Percentiles rank a stretch among this genome's conserved stretches.
phyloP scores from a whole-genome alignment of 177 flowering plant genomes.

The Vitis hybrid region DNA sequence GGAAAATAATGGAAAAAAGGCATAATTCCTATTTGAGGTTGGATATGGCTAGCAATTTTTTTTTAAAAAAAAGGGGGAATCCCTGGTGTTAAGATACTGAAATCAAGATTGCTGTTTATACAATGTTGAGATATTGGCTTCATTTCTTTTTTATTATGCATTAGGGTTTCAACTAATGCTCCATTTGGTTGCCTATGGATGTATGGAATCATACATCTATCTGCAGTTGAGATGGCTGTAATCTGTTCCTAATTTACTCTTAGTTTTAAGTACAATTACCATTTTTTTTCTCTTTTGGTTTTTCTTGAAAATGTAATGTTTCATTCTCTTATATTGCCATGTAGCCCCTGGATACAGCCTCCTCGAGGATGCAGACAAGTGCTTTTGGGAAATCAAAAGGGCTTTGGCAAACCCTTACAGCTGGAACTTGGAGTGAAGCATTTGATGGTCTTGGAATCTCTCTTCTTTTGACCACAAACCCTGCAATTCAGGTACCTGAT shows the following conservation, averaged over 20 bases:
- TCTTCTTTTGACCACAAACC: slow-evolving; percentile 48
- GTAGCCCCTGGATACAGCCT: slow-evolving; percentile 54
- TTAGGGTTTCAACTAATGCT: neutral
- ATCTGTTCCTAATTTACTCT: no score
- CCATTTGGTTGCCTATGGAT: neutral
- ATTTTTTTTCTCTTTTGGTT: neutral
- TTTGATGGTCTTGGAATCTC: slow-evolving; percentile 54
- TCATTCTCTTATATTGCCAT: slow-evolving; percentile 7
- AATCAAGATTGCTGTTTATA: no score
- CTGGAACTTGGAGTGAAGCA: slow-evolving; percentile 42
- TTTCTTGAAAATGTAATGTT: neutral
- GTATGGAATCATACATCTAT: neutral
- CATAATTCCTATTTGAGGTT: neutral
- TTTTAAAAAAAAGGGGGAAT: neutral
- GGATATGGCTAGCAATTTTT: neutral
- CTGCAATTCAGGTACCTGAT: slow-evolving; percentile 45
- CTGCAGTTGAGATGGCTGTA: neutral
- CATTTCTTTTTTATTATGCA: neutral
- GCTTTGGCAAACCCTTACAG: slow-evolving; percentile 38
- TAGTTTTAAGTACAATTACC: no score
- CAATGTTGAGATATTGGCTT: neutral
- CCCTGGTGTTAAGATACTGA: no score
- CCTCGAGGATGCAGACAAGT: slow-evolving; percentile 53
- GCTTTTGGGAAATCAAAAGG: slow-evolving; percentile 56
- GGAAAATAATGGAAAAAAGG: no score